Percentiles rank a stretch among this genome's conserved stretches.
Evolutionary conservation across 2,329 filamentous ascomycete genomes (phyloP).

Genomic region (Cladophialophora exuberans): DNA sequence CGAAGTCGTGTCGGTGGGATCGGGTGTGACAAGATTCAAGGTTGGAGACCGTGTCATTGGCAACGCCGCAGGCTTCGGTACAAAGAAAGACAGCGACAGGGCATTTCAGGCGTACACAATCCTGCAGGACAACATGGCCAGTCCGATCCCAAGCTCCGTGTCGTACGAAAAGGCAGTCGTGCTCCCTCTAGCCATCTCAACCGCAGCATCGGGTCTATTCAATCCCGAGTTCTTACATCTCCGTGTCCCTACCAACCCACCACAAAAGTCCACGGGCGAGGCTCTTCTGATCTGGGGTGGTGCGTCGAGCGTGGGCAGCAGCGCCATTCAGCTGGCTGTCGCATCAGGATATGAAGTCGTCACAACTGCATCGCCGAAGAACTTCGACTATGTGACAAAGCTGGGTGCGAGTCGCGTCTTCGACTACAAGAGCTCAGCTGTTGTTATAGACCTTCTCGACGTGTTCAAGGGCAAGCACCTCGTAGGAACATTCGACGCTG

Average conservation of each 20-base stretch:
- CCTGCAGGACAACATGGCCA: conserved; percentile 27
- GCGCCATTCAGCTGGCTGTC: conserved; percentile 45
- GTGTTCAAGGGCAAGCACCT: conserved; percentile 28
- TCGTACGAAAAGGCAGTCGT: conserved; percentile 40
- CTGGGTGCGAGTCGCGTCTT: conserved; percentile 43
- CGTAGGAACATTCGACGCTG: conserved; percentile 27
- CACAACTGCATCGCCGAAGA: conserved; percentile 39
- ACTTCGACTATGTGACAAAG: conserved; percentile 37
- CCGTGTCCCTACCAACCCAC: conserved; percentile 28
- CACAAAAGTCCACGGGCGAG: background rate
- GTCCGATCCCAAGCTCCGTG: conserved; percentile 38
- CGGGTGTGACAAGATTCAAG: conserved; percentile 34
- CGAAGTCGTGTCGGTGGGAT: conserved; percentile 20
- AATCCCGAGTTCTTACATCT: conserved; percentile 32
- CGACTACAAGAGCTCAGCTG: conserved; percentile 45
- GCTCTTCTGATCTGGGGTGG: conserved; percentile 48
- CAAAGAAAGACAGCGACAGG: conserved; percentile 27
- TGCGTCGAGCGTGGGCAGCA: conserved; percentile 46
- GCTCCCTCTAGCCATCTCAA: conserved; percentile 40
- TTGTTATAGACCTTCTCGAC: conserved; percentile 37
- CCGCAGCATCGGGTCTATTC: conserved; percentile 41
- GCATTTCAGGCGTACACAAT: conserved; percentile 38
- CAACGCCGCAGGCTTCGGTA: conserved; percentile 20
- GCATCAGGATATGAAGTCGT: conserved; percentile 43
- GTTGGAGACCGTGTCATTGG: conserved; percentile 37